These are phyloP conservation scores for Mentha longifolia DNA, from an alignment of 257 asterid species.

Conservation along the genomic window DNA sequence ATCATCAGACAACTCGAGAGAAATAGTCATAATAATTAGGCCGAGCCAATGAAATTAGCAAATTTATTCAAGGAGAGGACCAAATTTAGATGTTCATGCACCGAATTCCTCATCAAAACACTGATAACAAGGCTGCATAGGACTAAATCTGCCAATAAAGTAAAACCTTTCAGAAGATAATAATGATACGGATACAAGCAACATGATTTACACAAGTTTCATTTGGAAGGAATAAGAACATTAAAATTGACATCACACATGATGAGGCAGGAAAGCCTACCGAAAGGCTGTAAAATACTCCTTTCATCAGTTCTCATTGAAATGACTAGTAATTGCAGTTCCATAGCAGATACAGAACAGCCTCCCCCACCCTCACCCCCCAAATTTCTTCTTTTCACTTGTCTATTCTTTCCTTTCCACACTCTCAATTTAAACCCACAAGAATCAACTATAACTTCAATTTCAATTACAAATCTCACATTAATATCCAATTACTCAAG, in stretches of 20 bases:
- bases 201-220: neutral
- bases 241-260: neutral
- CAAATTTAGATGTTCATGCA: neutral
- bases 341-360: no score
- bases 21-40: neutral
- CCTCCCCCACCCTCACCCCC: neutral
- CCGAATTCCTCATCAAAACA: neutral
- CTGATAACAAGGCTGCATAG: neutral
- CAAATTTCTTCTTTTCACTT: neutral
- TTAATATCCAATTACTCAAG: neutral
- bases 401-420: neutral
- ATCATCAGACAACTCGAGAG: constrained; percentile 24
- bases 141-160: neutral
- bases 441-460: neutral
- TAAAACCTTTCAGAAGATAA: neutral
- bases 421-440: neutral
- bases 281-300: neutral
- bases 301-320: neutral
- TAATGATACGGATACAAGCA: neutral
- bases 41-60: neutral
- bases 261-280: neutral
- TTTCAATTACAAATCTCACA: neutral
- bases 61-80: neutral
- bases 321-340: no score
- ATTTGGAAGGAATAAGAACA: neutral